Evolutionary conservation across 805 yeast genomes (phyloP).

Genomic region (Teunomyces kruisii): DNA sequence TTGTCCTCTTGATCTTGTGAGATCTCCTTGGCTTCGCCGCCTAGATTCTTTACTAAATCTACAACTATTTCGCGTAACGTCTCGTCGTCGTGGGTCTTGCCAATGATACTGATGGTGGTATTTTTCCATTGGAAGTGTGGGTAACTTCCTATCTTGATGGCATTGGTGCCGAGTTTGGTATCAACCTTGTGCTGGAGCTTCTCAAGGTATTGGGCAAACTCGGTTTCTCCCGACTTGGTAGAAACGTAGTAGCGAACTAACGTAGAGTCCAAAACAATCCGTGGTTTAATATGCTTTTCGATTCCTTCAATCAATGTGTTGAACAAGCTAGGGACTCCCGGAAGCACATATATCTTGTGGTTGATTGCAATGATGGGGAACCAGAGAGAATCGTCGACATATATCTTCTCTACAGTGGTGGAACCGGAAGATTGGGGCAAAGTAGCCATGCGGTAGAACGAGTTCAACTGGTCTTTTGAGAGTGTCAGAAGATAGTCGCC

Average conservation of each 20-base stretch:
- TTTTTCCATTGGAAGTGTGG: slow-evolving; percentile 69
- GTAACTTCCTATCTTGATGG: slow-evolving; percentile 76
- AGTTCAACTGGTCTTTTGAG: slow-evolving; percentile 47
- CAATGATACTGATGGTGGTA: slow-evolving; percentile 74
- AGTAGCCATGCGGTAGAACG: slow-evolving; percentile 78
- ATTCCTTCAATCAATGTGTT: slow-evolving; percentile 49
- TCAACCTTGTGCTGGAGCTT: slow-evolving; percentile 45
- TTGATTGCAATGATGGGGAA: slow-evolving; percentile 79
- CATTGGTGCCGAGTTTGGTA: slow-evolving; percentile 24
- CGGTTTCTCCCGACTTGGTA: slow-evolving; percentile 62
- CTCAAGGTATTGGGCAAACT: slow-evolving; percentile 63
- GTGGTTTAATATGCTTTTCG: slow-evolving; percentile 32
- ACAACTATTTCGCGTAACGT: slow-evolving; percentile 46
- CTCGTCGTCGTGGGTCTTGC: slow-evolving; percentile 40
- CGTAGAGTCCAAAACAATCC: slow-evolving; percentile 17
- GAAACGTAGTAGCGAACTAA: slow-evolving; percentile 55
- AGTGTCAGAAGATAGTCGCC: slow-evolving; percentile 34
- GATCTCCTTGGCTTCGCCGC: slow-evolving; percentile 55
- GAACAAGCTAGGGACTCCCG: slow-evolving; percentile 83
- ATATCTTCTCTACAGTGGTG: slow-evolving; percentile 41
- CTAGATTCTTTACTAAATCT: slow-evolving; percentile 45
- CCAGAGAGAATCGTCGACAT: slow-evolving; percentile 59
- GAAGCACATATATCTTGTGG: slow-evolving; percentile 65
- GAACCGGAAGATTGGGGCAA: slow-evolving; percentile 52
- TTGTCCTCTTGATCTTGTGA: slow-evolving; percentile 55